Percentiles rank a stretch among this genome's conserved stretches.
These are phyloP conservation scores for Fusarium sp. DNA, from an alignment of 2,329 filamentous ascomycete species.

Conservation along the genomic window DNA sequence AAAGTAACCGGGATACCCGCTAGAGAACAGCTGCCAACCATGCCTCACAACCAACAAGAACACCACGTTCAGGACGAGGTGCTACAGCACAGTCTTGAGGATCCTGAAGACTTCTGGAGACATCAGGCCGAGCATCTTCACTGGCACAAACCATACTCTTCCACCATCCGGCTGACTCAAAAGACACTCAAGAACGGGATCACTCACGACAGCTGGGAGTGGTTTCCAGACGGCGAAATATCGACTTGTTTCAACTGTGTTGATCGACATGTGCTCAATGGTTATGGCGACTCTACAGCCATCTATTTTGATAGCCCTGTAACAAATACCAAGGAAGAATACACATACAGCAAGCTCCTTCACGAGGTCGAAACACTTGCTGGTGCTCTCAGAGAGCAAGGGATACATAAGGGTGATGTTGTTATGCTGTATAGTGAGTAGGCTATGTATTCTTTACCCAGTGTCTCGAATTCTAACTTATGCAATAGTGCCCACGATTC, in stretches of 20 bases:
- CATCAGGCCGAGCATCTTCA: constrained; percentile 79
- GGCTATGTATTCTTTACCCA: background rate
- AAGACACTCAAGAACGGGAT: constrained; percentile 74
- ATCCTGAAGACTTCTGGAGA: constrained; percentile 81
- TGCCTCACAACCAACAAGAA: constrained; percentile 36
- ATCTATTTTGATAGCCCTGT: constrained; percentile 93
- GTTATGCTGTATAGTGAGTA: constrained; percentile 89
- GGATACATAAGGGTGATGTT: constrained; percentile 85
- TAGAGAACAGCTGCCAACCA: constrained; percentile 8
- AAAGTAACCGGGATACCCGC: background rate
- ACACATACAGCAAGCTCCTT: constrained; percentile 81
- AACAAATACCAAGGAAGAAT: constrained; percentile 76
- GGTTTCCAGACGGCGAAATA: constrained; percentile 91
- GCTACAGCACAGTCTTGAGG: constrained; percentile 70
- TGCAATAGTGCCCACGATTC: constrained; percentile 91
- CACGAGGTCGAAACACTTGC: constrained; percentile 85
- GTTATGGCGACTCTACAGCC: constrained; percentile 79
- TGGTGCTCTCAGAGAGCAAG: constrained; percentile 84
- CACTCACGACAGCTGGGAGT: constrained; percentile 84
- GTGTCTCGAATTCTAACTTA: background rate
- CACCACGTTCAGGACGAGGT: constrained; percentile 63
- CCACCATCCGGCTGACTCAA: constrained; percentile 69
- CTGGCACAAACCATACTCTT: constrained; percentile 83
- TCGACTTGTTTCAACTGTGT: constrained; percentile 94
- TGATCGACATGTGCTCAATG: constrained; percentile 85